Conservation (phyloP, 83 land plant genomes). For the Picea abies region DNA sequence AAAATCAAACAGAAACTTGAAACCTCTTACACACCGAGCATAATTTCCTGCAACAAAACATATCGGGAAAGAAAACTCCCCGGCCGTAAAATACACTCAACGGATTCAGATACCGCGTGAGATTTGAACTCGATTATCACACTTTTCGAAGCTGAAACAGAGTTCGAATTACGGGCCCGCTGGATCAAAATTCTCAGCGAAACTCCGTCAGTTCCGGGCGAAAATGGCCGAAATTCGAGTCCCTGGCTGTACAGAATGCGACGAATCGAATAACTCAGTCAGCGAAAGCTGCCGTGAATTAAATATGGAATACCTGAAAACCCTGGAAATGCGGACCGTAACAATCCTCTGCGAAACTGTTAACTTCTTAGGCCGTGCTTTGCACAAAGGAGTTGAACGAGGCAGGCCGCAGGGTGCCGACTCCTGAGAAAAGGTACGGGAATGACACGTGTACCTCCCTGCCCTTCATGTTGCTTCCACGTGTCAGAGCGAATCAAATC, state of each 20-base stretch:
- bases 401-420: not conserved
- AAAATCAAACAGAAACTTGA: too few species aligned
- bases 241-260: not conserved
- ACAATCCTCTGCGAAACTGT: too few species aligned
- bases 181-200: not conserved
- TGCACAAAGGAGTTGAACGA: not conserved
- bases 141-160: not conserved
- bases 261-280: not conserved
- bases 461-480: not conserved
- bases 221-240: not conserved
- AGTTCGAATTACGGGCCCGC: not conserved
- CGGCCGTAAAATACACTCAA: too few species aligned
- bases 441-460: not conserved
- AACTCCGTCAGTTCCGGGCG: not conserved
- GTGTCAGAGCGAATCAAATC: slow-evolving; percentile 11
- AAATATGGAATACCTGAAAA: not conserved
- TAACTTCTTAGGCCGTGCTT: too few species aligned
- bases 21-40: too few species aligned
- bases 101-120: too few species aligned
- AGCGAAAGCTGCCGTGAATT: not conserved
- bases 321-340: too few species aligned
- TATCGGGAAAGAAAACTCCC: too few species aligned
- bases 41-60: too few species aligned
- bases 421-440: not conserved
- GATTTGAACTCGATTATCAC: not conserved